A percentile compares a stretch with the other conserved stretches of the same genome.
Conservation (phyloP, 495 filamentous ascomycete species). For the Penicillium tannophilum region DNA sequence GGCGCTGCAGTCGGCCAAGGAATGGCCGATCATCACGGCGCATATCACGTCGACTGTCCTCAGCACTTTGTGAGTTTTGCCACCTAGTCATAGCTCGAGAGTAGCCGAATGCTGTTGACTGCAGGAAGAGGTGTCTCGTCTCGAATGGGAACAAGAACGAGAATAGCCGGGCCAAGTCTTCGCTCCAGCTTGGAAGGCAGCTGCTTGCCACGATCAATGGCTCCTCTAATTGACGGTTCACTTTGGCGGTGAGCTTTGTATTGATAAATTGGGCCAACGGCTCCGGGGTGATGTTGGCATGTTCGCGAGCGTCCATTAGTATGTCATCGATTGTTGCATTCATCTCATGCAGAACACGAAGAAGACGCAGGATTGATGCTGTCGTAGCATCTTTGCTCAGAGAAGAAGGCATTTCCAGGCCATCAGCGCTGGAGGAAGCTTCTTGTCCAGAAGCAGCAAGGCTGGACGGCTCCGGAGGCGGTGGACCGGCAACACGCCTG, state of each 20-base stretch:
- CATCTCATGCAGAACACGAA: slow-evolving; percentile 90
- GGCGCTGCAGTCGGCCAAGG: slow-evolving; percentile 90
- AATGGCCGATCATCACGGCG: slow-evolving; percentile 87
- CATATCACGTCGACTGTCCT: slow-evolving; percentile 77
- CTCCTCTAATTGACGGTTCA: slow-evolving; percentile 96
- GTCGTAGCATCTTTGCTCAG: slow-evolving; percentile 81
- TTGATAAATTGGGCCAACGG: slow-evolving; percentile 96
- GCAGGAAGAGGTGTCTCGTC: slow-evolving; percentile 94
- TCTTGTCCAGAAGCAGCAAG: slow-evolving; percentile 57
- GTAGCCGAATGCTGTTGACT: slow-evolving; percentile 98
- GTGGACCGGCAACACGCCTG: slow-evolving; percentile 82
- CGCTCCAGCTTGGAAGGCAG: slow-evolving; percentile 94
- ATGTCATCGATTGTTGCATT: slow-evolving; percentile 96
- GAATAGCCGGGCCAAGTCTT: slow-evolving; percentile 93
- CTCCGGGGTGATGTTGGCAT: slow-evolving; percentile 72
- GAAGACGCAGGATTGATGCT: slow-evolving; percentile 81
- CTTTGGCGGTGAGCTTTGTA: slow-evolving; percentile 97
- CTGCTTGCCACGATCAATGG: slow-evolving; percentile 98
- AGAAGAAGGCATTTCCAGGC: slow-evolving; percentile 72
- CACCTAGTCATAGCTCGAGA: slow-evolving; percentile 95
- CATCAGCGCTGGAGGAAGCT: slow-evolving; percentile 42
- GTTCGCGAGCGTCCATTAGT: slow-evolving; percentile 80
- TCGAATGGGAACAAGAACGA: slow-evolving; percentile 99
- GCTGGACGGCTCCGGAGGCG: slow-evolving; percentile 74
- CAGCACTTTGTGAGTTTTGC: slow-evolving; percentile 86